Base-by-base conservation (phyloP, 441 rosid genomes). In the Populus trichocarpa region DNA sequence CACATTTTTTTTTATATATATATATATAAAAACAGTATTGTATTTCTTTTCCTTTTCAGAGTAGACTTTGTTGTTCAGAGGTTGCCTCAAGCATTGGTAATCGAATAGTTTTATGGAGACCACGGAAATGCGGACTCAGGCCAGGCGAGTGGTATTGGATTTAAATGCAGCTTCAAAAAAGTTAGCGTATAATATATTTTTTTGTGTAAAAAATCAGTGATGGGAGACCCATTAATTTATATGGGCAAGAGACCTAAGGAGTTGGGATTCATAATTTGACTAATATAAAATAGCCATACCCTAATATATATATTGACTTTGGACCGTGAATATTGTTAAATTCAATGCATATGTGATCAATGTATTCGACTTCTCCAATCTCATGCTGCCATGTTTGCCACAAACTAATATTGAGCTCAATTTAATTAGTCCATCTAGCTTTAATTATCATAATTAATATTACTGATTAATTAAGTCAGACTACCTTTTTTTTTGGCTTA, bases 31-130 rank as follows among this genome's bases (percentile, higher is more conserved):
- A 5, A 8, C 6, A 25, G 9, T 67, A 11, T 33, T 38, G 32
- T 8, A 18, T 10, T 26, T 26, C n/a, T 40, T 10, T 3, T 36
- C 2, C n/a, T 23, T 11, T 72, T 69, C 73, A 70, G 38, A 72
- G 73, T 66, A 70, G 74, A 70, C 85, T 79, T 76, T 2, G 13
- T 71, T 75, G 78, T 20, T 32, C 77, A 8, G 26, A 25, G 59
- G 57, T 70, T 77, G 72, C 77, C 63, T 72, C 70, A 30, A 76
- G 46, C 72, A 40, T 76, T 30, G 69, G 72, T 73, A 73, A 81
- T 67, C 78, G 61, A 53, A 53, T 53, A 53, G 61, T 53, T 53
- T 53, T 53, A 53, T 46, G 57, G 4, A 46, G 57, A 46, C 57
- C 61, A 16, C 61, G 8, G 61, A 53, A 53, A 53, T 53, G 22